phyloP scores from a whole-genome alignment of 2,329 filamentous ascomycete species.

The Diaporthe eres region DNA sequence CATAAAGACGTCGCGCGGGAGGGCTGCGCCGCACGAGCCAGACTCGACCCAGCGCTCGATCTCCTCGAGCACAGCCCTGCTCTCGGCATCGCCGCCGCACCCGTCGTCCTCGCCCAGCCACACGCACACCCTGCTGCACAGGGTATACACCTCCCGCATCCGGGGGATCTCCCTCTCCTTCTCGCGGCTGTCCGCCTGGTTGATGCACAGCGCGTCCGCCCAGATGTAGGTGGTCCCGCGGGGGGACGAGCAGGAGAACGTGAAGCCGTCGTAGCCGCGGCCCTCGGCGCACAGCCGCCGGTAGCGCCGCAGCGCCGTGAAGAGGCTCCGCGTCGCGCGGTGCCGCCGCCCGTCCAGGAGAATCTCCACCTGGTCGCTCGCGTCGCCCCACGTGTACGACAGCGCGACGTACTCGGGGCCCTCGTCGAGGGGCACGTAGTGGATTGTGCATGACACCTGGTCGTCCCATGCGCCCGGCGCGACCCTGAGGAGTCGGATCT shows the following conservation, averaged over 20 bases:
- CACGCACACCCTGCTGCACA: not conserved
- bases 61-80: not conserved
- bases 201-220: not conserved
- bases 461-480: not conserved
- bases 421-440: not conserved
- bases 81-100: not conserved
- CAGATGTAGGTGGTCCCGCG: not conserved
- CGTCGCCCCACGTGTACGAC: not conserved
- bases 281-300: conserved; percentile 8
- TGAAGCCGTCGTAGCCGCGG: not conserved
- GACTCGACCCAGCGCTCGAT: not conserved
- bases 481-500: not conserved
- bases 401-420: not conserved
- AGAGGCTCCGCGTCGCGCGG: not conserved
- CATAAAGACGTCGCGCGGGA: not conserved
- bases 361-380: not conserved
- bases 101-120: not conserved
- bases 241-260: not conserved
- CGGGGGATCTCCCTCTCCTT: not conserved
- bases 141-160: not conserved
- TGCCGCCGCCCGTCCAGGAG: not conserved
- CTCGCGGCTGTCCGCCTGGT: not conserved
- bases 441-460: not conserved
- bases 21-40: not conserved
- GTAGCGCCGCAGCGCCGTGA: not conserved